Conservation (phyloP, 2,329 filamentous ascomycete species). For the Gliomastix tumulicola region DNA sequence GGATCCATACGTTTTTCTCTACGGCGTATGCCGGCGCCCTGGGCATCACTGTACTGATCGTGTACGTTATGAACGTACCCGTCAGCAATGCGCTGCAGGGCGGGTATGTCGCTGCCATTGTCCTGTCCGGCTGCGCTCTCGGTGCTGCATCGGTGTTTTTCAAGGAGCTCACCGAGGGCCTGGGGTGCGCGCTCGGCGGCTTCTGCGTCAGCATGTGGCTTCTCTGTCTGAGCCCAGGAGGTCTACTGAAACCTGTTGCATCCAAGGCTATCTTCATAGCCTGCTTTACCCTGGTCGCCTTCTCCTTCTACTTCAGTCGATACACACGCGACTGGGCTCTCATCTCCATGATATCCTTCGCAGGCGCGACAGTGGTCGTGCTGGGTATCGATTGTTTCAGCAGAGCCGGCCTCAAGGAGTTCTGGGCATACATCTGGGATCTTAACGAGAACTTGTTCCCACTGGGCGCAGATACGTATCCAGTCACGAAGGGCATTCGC, state of each 20-base stretch:
- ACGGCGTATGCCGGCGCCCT: conserved; percentile 66
- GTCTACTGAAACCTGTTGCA: conserved; percentile 56
- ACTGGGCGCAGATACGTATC: conserved; percentile 68
- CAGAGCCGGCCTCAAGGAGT: conserved; percentile 86
- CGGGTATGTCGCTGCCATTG: conserved; percentile 74
- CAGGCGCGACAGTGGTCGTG: conserved; percentile 70
- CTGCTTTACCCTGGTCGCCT: conserved; percentile 60
- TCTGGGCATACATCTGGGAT: conserved; percentile 88
- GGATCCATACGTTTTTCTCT: conserved; percentile 76
- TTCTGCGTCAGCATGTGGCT: conserved; percentile 91
- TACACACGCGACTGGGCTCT: conserved; percentile 73
- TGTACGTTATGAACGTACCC: conserved; percentile 82
- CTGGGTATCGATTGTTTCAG: conserved; percentile 89
- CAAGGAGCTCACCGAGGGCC: conserved; percentile 69
- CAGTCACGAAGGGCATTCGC: conserved; percentile 76
- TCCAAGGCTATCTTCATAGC: conserved; percentile 71
- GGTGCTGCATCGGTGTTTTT: conserved; percentile 73
- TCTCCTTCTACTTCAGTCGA: conserved; percentile 70
- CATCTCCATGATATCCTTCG: conserved; percentile 71
- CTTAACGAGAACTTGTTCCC: conserved; percentile 79
- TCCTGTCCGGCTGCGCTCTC: conserved; percentile 66
- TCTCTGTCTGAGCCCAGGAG: conserved; percentile 67
- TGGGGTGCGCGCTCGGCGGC: conserved; percentile 83
- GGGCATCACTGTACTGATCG: conserved; percentile 71
- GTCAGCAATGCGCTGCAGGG: conserved; percentile 72